Base-by-base conservation (phyloP, 2,329 filamentous ascomycete species). In the Stenocarpella maydis region DNA sequence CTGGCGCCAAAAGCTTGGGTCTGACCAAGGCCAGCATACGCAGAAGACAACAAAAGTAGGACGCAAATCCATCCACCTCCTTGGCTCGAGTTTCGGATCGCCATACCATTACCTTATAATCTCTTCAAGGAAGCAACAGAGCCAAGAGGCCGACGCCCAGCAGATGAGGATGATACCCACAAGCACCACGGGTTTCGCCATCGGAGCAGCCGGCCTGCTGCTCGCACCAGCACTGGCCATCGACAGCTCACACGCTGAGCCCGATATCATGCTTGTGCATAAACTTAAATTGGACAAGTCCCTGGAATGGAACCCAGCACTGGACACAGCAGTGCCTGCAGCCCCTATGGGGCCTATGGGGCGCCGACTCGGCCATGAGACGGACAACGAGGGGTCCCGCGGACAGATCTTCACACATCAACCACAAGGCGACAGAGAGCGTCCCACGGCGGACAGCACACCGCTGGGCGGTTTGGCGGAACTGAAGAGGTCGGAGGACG, bases 171-270 rank as follows among this genome's bases (percentile, higher is more conserved):
- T 61, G 58, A n/a, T 24, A 31, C 26, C 58, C 19, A 21, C 58
- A 24, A 61, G 58, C 41, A 47, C 41, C 41, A 21, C 53, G 21
- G 52, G 47, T 17, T 14, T 54, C 26, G 26, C 60, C 45, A 37
- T 43, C 24, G 52, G 21, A 3, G 39, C 52, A 43, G 53, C 45
- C 63, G 47, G 63, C 63, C 68, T 67, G 43, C 12, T 69, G 53
- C 53, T 67, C 21, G 31, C 37, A 24, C 68, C 50, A 24, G 50
- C 43, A 19, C 53, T 47, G 52, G 53, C 68, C 45, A 41, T 19
- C 26, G 15, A n/a, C 24, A 28, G 12, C 21, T 28, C 55, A 43
- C 28, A 31, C 15, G 19, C 37, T n/a, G 37, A 15, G 26, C 15
- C 28, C 37, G 31, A 61, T 10, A 39, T 43, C 21, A 14, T 28